Evolutionary conservation across 2,329 filamentous ascomycete species (phyloP).

Genomic region (Aspergillus carbonarius): DNA sequence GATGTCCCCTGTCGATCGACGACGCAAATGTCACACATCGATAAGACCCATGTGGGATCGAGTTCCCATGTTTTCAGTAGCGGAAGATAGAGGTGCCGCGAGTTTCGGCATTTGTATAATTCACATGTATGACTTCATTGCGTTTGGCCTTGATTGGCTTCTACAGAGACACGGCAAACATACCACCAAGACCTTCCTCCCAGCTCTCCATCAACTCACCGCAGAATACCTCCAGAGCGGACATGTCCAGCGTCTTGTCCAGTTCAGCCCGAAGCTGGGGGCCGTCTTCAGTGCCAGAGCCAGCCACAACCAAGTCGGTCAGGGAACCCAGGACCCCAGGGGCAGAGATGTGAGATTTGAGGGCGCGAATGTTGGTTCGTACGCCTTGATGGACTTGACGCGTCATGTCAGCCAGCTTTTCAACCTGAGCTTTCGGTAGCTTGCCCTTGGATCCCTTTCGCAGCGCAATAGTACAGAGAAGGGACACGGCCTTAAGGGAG

Average conservation of each 20-base stretch:
- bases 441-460: constrained; percentile 34
- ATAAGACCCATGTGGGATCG: neutral
- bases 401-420: constrained; percentile 27
- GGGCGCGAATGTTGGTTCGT: constrained; percentile 33
- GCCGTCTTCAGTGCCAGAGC: constrained; percentile 23
- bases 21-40: neutral
- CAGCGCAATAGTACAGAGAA: constrained; percentile 31
- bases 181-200: constrained; percentile 46
- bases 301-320: constrained; percentile 38
- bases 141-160: neutral
- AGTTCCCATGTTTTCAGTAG: neutral
- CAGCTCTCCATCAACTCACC: constrained; percentile 49
- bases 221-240: constrained; percentile 44
- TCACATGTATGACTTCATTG: neutral
- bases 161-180: constrained; percentile 35
- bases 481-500: constrained; percentile 40
- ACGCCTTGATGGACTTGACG: constrained; percentile 35
- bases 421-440: constrained; percentile 35
- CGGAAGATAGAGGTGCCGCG: neutral
- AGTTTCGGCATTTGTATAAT: neutral
- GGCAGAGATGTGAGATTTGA: constrained; percentile 41
- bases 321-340: constrained; percentile 44
- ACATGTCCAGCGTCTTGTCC: constrained; percentile 37
- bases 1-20: neutral
- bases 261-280: constrained; percentile 32